Base-by-base conservation (phyloP, 768 basidiomycete genomes). In the Inosperma sp. region DNA sequence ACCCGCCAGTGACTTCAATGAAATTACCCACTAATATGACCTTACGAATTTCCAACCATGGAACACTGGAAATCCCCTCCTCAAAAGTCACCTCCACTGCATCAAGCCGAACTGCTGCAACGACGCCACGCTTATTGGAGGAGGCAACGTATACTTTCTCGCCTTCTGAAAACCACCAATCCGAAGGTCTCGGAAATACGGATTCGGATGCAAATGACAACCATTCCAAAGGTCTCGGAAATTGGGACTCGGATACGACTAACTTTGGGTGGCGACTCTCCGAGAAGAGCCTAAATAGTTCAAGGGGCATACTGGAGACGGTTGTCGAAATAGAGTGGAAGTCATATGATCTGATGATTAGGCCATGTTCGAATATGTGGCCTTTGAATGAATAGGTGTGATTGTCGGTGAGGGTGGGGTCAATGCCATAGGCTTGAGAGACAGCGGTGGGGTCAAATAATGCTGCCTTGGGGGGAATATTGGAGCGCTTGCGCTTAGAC, bases 151-250 rank as follows among this genome's bases (percentile, higher is more conserved):
- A 23, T 13, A 51, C 50, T 9, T n/a, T 10, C 3, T 51, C 37
- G 21, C 31, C 37, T 21, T 16, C 17, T 2, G 2, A 0, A 27
- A 55, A 46, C 14, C 12, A 3, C 54, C 49, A 55, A 19, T 55
- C 54, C 13, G 27, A 19, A 3, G 49, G 54, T 16, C 30, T 31
- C 2, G 44, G 54, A 39, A 55, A 39, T n/a, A n/a, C 2, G 10
- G 17, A 30, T 29, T 44, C 26, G 19, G 19, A 5, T 25, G 14
- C 1, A 4, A 14, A 16, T 3, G 50, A 13, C 7, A n/a, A 3
- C 54, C 49, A 55, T 26, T 55, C 54, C 13, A 21, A 19, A 3
- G 49, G 54, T 16, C 30, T 31, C 2, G 44, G 54, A 39, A 55
- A 39, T n/a, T 12, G 2, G 10, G 17, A 30, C 42, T 44, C 26